phyloP scores from a whole-genome alignment of 108 stramenopile species.

The Asterionellopsis glacialis region DNA sequence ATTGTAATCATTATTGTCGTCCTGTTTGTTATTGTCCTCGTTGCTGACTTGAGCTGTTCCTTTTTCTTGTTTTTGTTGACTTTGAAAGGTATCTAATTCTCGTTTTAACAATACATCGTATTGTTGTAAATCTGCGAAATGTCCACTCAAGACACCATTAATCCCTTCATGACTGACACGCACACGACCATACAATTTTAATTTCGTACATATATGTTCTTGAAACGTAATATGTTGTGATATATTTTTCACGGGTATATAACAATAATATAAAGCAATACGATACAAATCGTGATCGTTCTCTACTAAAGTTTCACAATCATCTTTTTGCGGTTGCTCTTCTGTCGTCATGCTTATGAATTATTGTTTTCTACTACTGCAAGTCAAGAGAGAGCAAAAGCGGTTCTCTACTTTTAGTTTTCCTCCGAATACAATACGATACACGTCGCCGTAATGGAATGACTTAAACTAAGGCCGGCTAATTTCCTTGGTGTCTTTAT shows the following conservation, averaged over 20 bases:
- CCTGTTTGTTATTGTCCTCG: too few relatives aligned
- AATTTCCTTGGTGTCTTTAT: too few relatives aligned
- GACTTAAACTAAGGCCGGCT: too few relatives aligned
- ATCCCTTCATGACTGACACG: constrained; percentile 71
- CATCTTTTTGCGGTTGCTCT: too few relatives aligned
- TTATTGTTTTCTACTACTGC: too few relatives aligned
- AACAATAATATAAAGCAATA: constrained; percentile 76
- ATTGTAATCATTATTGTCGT: not conserved
- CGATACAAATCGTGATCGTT: constrained; percentile 6
- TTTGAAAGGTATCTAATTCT: not conserved
- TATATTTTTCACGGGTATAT: constrained; percentile 28
- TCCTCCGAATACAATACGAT: too few relatives aligned
- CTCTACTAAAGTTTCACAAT: too few relatives aligned
- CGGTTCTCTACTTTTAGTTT: too few relatives aligned
- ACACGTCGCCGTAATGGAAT: too few relatives aligned
- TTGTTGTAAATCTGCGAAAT: constrained; percentile 15
- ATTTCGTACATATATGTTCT: constrained; percentile 22
- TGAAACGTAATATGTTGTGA: constrained; percentile 50
- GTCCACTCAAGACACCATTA: constrained; percentile 77
- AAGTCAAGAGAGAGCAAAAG: too few relatives aligned
- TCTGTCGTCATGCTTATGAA: too few relatives aligned
- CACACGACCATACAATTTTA: constrained; percentile 56
- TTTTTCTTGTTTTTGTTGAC: not conserved
- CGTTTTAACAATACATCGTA: too few relatives aligned
- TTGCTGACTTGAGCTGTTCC: not conserved